Conservation (phyloP, 2,329 filamentous ascomycete genomes). For the Triangularia verruculosa region DNA sequence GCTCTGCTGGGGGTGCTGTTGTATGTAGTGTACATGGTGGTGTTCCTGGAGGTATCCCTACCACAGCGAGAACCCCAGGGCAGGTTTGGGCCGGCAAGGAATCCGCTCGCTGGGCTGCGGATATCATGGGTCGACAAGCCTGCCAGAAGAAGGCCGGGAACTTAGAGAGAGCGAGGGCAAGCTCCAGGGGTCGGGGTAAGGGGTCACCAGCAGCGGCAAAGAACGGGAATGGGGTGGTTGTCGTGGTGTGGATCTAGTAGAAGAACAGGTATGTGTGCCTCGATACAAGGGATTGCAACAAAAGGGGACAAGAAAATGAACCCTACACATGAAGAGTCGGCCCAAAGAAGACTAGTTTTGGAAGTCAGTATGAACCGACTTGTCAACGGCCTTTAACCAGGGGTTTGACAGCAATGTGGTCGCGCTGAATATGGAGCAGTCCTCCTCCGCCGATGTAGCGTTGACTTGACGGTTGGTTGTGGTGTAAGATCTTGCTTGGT, state of each 20-base stretch:
- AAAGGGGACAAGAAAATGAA: neutral
- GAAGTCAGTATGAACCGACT: constrained; percentile 8
- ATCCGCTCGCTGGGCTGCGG: constrained; percentile 23
- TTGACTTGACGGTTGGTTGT: neutral
- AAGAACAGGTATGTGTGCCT: constrained; percentile 9
- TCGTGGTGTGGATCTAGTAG: constrained; percentile 6
- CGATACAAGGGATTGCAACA: constrained; percentile 12
- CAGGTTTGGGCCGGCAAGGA: constrained; percentile 20
- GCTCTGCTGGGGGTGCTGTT: constrained; percentile 9
- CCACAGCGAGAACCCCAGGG: constrained; percentile 14
- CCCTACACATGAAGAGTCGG: neutral
- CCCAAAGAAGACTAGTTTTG: constrained; percentile 3
- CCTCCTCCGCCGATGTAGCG: constrained; percentile 9
- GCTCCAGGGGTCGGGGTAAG: constrained; percentile 12
- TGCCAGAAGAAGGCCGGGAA: constrained; percentile 17
- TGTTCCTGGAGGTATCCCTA: constrained; percentile 7
- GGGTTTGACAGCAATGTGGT: constrained; percentile 3
- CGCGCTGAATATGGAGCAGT: constrained; percentile 8
- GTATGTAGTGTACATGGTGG: neutral
- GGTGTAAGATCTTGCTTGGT: neutral
- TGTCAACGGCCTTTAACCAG: constrained; percentile 27
- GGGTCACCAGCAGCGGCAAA: constrained; percentile 6
- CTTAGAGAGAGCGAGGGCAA: constrained; percentile 6
- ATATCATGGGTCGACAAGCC: constrained; percentile 5
- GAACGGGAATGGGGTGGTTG: constrained; percentile 8